Evolutionary conservation across 2,329 filamentous ascomycete genomes (phyloP).

Genomic region (Claviceps sp.): DNA sequence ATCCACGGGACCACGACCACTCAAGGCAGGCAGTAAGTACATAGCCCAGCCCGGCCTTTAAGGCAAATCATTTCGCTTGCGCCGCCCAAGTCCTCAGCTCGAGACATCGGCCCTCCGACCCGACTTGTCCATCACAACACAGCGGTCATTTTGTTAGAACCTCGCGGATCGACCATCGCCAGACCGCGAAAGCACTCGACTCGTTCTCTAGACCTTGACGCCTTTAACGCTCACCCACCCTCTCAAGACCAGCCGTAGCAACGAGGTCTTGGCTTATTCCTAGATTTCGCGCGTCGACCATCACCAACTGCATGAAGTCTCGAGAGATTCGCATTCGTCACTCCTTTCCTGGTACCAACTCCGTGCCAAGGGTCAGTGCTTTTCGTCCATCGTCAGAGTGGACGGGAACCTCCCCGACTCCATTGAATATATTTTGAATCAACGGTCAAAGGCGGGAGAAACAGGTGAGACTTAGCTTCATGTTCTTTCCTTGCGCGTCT

Average conservation of each 20-base stretch:
- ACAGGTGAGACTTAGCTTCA: not conserved
- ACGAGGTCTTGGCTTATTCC: constrained; percentile 2
- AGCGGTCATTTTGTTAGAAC: constrained; percentile 8
- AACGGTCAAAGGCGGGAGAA: not conserved
- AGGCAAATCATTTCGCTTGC: constrained; percentile 41
- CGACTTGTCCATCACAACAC: constrained; percentile 2
- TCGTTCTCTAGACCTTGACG: constrained; percentile 1
- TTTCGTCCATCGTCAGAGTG: constrained; percentile 10
- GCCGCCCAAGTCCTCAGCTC: constrained; percentile 33
- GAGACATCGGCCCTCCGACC: constrained; percentile 22
- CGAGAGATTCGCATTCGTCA: not conserved
- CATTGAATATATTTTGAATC: constrained; percentile 4
- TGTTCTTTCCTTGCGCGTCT: not conserved
- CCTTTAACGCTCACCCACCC: constrained; percentile 3
- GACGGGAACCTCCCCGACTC: constrained; percentile 12
- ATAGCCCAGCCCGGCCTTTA: constrained; percentile 10
- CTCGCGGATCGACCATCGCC: not conserved
- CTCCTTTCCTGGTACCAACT: constrained; percentile 1
- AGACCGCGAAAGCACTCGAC: constrained; percentile 4
- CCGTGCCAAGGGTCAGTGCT: constrained; percentile 14
- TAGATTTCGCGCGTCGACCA: constrained; percentile 5
- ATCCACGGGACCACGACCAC: constrained; percentile 12
- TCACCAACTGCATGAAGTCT: constrained; percentile 1
- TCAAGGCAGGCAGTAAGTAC: constrained; percentile 5
- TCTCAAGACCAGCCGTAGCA: not conserved